These are phyloP conservation scores for Globisporangium acanthophoron DNA, from an alignment of 352 stramenopile genomes.

Conservation along the genomic window DNA sequence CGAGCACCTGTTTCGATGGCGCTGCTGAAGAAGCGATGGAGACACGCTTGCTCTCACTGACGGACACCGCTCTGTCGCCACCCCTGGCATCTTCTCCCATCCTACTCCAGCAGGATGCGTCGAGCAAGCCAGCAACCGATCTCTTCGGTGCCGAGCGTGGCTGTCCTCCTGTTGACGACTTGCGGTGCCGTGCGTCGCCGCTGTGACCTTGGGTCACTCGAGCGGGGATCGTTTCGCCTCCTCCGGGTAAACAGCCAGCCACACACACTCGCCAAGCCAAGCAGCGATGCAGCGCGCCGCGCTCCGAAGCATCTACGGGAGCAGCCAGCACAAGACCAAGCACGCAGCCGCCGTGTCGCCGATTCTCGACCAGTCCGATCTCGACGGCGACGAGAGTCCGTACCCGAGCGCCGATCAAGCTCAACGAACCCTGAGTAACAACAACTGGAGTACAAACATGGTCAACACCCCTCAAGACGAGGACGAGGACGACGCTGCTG, in stretches of 20 bases:
- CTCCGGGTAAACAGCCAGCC: neutral
- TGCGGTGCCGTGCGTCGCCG: no score
- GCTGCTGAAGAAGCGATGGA: neutral
- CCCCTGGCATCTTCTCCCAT: neutral
- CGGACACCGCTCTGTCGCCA: no score
- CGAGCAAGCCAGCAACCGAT: no score
- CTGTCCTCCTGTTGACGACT: no score
- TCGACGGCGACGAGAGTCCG: slow-evolving; percentile 13
- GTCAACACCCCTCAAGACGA: slow-evolving; percentile 11
- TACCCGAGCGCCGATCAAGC: slow-evolving; percentile 7
- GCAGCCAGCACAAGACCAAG: slow-evolving; percentile 34
- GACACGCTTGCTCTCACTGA: neutral
- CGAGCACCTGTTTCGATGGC: slow-evolving; percentile 26
- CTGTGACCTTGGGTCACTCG: no score
- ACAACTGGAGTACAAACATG: slow-evolving; percentile 8
- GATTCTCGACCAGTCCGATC: slow-evolving; percentile 32
- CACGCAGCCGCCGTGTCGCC: slow-evolving; percentile 45
- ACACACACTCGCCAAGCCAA: neutral
- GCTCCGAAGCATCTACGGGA: slow-evolving; percentile 36
- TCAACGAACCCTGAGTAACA: neutral
- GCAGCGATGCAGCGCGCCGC: slow-evolving; percentile 28
- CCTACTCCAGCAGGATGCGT: neutral
- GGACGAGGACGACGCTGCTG: slow-evolving; percentile 2
- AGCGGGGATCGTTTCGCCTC: neutral
- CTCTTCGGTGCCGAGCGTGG: no score